Percentiles rank a stretch among this genome's conserved stretches.
Evolutionary conservation across 352 stramenopile species (phyloP).

Genomic region (Pythium diclinum): DNA sequence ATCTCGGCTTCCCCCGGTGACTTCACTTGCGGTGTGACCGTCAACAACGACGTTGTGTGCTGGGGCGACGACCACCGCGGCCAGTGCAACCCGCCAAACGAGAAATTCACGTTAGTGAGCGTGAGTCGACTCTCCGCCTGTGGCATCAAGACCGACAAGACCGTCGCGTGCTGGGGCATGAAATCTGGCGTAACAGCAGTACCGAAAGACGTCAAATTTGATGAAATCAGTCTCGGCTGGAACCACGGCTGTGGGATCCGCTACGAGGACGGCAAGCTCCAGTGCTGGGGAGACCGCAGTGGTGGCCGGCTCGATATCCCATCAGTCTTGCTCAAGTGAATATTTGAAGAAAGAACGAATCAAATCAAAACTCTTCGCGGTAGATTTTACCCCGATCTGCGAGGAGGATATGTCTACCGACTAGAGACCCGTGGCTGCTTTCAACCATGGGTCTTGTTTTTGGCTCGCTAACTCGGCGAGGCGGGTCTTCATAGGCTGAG

Average conservation of each 20-base stretch:
- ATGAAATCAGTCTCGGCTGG: conserved; percentile 68
- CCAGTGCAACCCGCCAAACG: conserved; percentile 43
- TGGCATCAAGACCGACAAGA: conserved; percentile 60
- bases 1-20: conserved; percentile 62
- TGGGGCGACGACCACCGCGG: conserved; percentile 76
- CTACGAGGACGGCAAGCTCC: conserved; percentile 54
- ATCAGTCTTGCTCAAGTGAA: conserved; percentile 25
- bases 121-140: conserved; percentile 64
- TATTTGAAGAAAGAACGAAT: background rate
- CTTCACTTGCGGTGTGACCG: conserved; percentile 64
- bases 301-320: conserved; percentile 50
- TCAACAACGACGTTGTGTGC: conserved; percentile 48
- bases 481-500: background rate
- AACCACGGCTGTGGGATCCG: conserved; percentile 73
- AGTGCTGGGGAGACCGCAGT: conserved; percentile 62
- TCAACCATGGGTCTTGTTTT: background rate
- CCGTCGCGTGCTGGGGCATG: conserved; percentile 67
- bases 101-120: conserved; percentile 64
- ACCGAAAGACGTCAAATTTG: conserved; percentile 50
- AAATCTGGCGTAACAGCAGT: conserved; percentile 54
- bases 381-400: conserved; percentile 41
- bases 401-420: conserved; percentile 36
- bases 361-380: conserved; percentile 25
- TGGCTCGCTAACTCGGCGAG: background rate
- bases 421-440: background rate